Evolutionary conservation across 345 rosid genomes (phyloP), one percentile per base, ranked within the genome.

Genomic region (Moricandia arvensis): DNA sequence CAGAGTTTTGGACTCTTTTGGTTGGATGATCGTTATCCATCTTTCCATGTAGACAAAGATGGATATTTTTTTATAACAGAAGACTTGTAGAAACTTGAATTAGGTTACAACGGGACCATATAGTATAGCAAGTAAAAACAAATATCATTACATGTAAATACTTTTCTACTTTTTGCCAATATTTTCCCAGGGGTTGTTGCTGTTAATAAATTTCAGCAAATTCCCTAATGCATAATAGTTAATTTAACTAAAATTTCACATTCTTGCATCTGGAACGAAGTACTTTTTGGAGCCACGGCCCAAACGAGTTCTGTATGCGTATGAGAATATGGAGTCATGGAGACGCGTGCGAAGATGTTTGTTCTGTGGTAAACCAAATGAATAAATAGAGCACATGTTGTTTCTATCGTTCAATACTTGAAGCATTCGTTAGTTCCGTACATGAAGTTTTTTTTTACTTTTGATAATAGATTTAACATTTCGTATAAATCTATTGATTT

Each of bases 71-170:
- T 45, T 16, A 24, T 24, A 24, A 8, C 16, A 13, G 55, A 63
- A 58, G 57, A 67, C 72, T 77, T 77, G 76, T 71, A 77, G 76
- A 77, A 77, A 45, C 72, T 33, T 71, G 11, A 64, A 8, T 63
- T 8, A 18, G 59, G 21, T 63, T 11, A 63, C 35, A 55, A 58
- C 59, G 55, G 76, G 72, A 65, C 72, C 76, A 65, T 47, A 15
- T 24, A 5, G 16, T 58, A 49, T 3, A n/a, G 31, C 64, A 75
- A 61, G 57, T 57, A 58, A 26, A 45, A 57, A 45, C 38, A 64
- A 77, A 45, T 45, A 55, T 65, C 67, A 71, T 12, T 55, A 24
- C 29, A 29, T 12, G 5, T 45, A 13, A 43, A 45, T 45, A 45
- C 17, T 16, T n/a, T n/a, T 29, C 31, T 29, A 1, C 31, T 45